Percentiles rank a stretch among this genome's conserved stretches.
These are phyloP conservation scores for Mesostigma viride DNA, from an alignment of 139 green algal species.

Conservation along the genomic window DNA sequence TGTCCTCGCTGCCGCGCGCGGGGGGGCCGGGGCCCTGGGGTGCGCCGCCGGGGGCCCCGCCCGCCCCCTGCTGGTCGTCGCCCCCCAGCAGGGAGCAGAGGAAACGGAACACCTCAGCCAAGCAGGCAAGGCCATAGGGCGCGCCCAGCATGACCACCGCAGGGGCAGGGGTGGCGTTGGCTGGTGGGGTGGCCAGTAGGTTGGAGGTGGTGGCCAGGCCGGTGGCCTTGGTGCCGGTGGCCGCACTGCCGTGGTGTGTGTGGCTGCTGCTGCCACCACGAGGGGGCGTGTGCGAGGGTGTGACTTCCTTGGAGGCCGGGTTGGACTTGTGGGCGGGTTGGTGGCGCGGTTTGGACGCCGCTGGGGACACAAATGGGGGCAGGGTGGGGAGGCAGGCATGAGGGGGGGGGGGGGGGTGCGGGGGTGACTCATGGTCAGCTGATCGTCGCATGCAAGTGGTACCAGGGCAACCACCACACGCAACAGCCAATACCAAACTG, in stretches of 20 bases:
- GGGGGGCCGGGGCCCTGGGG: background rate
- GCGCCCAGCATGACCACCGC: background rate
- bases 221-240: no score
- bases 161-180: background rate
- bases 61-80: background rate
- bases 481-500: no score
- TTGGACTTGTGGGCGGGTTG: no score
- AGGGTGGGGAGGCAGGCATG: no score
- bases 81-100: constrained; percentile 33
- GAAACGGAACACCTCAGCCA: constrained; percentile 42
- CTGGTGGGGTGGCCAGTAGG: background rate
- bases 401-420: no score
- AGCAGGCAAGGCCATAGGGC: constrained; percentile 35
- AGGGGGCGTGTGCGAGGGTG: no score
- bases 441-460: no score
- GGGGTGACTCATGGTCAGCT: no score
- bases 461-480: no score
- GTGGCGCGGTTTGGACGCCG: no score
- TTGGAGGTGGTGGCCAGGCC: background rate
- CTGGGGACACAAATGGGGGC: no score
- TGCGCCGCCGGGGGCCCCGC: background rate
- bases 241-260: background rate
- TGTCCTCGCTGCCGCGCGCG: constrained; percentile 19
- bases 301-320: no score
- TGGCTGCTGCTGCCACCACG: background rate